phyloP scores from a whole-genome alignment of 1,139 yeast genomes.

The Geotrichum aggregatum region DNA sequence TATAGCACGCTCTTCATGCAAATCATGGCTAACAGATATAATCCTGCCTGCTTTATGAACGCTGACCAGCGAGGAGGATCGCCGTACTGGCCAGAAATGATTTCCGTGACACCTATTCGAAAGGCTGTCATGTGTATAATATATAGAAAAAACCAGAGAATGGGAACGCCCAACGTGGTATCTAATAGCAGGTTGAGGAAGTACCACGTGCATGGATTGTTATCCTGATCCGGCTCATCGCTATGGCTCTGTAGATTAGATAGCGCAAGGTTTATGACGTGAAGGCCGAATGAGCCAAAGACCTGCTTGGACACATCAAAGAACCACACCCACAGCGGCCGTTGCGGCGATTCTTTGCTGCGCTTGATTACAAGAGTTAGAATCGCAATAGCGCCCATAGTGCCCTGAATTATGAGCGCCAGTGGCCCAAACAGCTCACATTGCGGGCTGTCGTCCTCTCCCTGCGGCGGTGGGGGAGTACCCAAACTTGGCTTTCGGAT shows the following conservation, averaged over 20 bases:
- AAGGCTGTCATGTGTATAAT: slow-evolving; percentile 49
- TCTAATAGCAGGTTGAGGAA: slow-evolving; percentile 82
- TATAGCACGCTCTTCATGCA: slow-evolving; percentile 55
- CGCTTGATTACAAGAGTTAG: slow-evolving; percentile 72
- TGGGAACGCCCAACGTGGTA: slow-evolving; percentile 91
- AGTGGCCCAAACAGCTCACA: slow-evolving; percentile 46
- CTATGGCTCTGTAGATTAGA: slow-evolving; percentile 23
- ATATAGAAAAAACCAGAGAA: slow-evolving; percentile 56
- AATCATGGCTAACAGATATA: slow-evolving; percentile 58
- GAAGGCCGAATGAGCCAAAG: slow-evolving; percentile 80
- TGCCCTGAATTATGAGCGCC: slow-evolving; percentile 41
- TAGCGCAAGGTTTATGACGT: slow-evolving; percentile 67
- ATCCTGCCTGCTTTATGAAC: slow-evolving; percentile 66
- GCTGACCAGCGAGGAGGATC: slow-evolving; percentile 61
- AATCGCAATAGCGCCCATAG: slow-evolving; percentile 70
- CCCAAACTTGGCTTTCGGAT: slow-evolving; percentile 3
- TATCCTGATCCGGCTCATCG: slow-evolving; percentile 37
- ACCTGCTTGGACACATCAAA: slow-evolving; percentile 89
- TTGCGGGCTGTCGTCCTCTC: slow-evolving; percentile 21
- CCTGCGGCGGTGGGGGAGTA: slow-evolving; percentile 3
- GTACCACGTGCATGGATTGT: slow-evolving; percentile 60
- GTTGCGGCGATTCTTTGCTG: slow-evolving; percentile 70
- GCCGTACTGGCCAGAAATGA: slow-evolving; percentile 84
- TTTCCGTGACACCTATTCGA: slow-evolving; percentile 49
- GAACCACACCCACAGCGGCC: slow-evolving; percentile 86